Percentiles rank a stretch among this genome's conserved stretches.
Evolutionary conservation across 2,329 filamentous ascomycete species (phyloP).

Genomic region (Botrytis sinoallii): DNA sequence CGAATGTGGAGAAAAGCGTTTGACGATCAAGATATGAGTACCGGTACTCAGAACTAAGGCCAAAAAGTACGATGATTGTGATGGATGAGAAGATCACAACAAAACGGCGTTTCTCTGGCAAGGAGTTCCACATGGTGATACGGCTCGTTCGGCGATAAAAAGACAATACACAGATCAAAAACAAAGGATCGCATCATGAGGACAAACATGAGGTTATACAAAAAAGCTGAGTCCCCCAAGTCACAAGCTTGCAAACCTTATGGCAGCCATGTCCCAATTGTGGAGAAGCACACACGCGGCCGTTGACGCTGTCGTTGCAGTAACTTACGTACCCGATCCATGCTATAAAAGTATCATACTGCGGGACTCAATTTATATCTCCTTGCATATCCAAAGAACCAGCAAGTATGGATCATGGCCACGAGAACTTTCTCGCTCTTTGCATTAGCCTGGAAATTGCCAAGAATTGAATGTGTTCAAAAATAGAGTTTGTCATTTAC

Average conservation of each 20-base stretch:
- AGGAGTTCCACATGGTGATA: background rate
- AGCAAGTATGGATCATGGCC: background rate
- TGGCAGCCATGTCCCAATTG: background rate
- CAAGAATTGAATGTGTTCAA: background rate
- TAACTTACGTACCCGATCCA: background rate
- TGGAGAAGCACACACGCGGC: constrained; percentile 4
- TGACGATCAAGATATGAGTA: constrained; percentile 5
- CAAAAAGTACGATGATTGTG: background rate
- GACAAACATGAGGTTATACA: background rate
- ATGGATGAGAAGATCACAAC: background rate
- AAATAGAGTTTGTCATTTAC: background rate
- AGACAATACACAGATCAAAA: background rate
- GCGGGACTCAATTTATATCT: background rate
- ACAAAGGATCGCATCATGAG: background rate
- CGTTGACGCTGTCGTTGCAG: background rate
- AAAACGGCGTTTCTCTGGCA: background rate
- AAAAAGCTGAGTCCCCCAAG: background rate
- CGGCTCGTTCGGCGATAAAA: background rate
- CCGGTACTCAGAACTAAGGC: constrained; percentile 3
- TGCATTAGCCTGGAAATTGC: background rate
- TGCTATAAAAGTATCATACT: background rate
- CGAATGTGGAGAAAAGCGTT: background rate
- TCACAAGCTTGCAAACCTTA: background rate
- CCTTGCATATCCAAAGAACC: background rate
- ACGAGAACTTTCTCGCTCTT: background rate